Percentiles rank a stretch among this genome's conserved stretches.
Evolutionary conservation across 1,284 basidiomycete species (phyloP).

Genomic region (Sporisorium exsertum): DNA sequence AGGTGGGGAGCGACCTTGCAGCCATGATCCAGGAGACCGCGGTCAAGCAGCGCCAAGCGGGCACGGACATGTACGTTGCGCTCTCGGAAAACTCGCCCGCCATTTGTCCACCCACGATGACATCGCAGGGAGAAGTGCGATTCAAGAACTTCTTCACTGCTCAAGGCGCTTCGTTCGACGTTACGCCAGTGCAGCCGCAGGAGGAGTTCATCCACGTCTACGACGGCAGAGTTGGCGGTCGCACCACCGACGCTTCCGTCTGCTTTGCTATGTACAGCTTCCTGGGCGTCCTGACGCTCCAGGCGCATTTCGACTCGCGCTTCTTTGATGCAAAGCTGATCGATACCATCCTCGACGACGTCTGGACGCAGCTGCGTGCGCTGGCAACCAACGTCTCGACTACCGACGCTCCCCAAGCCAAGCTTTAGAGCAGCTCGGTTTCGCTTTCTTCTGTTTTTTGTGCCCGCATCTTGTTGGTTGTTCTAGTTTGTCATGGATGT

Average conservation of each 20-base stretch:
- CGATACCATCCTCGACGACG: slow-evolving; percentile 28
- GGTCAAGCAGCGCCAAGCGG: slow-evolving; percentile 14
- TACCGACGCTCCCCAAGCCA: slow-evolving; percentile 14
- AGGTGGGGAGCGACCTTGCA: slow-evolving; percentile 15
- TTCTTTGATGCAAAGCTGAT: slow-evolving; percentile 36
- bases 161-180: slow-evolving; percentile 15
- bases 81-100: slow-evolving; percentile 30
- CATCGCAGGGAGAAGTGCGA: slow-evolving; percentile 25
- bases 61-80: slow-evolving; percentile 18
- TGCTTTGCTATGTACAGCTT: slow-evolving; percentile 31
- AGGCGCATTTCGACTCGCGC: slow-evolving; percentile 32
- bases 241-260: slow-evolving; percentile 32
- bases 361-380: slow-evolving; percentile 12
- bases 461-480: background rate
- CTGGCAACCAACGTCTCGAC: slow-evolving; percentile 8
- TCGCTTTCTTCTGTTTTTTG: background rate
- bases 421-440: slow-evolving; percentile 11
- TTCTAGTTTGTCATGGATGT: background rate
- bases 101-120: slow-evolving; percentile 29
- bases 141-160: slow-evolving; percentile 26
- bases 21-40: slow-evolving; percentile 14
- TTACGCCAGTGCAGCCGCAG: slow-evolving; percentile 8
- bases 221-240: slow-evolving; percentile 8
- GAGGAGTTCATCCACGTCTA: slow-evolving; percentile 14
- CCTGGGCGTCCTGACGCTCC: slow-evolving; percentile 16